A percentile compares a stretch with the other conserved stretches of the same genome.
phyloP scores from a whole-genome alignment of 169 alveolate species.

The Plasmodium relictum region DNA sequence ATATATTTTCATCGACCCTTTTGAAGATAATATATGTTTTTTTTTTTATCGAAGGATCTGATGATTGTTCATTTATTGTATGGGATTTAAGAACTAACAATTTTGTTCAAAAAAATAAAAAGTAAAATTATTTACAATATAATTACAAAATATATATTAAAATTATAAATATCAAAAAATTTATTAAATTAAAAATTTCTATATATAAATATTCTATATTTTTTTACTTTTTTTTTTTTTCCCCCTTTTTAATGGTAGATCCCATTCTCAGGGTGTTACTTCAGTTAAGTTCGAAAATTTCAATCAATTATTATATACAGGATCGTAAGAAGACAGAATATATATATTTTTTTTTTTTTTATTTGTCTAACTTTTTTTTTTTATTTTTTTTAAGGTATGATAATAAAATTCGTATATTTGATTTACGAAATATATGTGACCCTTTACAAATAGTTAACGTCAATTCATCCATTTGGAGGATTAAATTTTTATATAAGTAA shows the following conservation, averaged over 20 bases:
- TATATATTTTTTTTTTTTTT: not conserved
- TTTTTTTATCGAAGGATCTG: conserved; percentile 56
- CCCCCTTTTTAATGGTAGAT: conserved; percentile 20
- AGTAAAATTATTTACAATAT: conserved; percentile 7
- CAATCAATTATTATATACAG: conserved; percentile 35
- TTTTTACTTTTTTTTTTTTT: not conserved
- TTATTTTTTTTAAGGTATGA: conserved; percentile 33
- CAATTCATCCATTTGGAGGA: conserved; percentile 73
- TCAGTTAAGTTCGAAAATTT: conserved; percentile 49
- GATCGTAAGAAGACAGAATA: conserved; percentile 26
- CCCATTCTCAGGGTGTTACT: conserved; percentile 73
- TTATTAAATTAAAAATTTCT: not conserved
- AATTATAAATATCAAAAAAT: not conserved
- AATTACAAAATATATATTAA: not conserved
- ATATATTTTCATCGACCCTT: not conserved
- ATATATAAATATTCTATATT: not conserved
- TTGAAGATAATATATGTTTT: not conserved
- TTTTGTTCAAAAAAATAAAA: conserved; percentile 32
- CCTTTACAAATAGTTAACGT: conserved; percentile 55
- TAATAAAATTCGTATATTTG: conserved; percentile 63
- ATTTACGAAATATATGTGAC: conserved; percentile 40
- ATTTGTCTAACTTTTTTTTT: not conserved
- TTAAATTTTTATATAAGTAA: conserved; percentile 66
- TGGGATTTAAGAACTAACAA: conserved; percentile 61
- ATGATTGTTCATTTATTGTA: conserved; percentile 62